Evolutionary conservation across 768 basidiomycete genomes (phyloP), one percentile per base, ranked within the genome.

Genomic region (Lactifluus echinatus): DNA sequence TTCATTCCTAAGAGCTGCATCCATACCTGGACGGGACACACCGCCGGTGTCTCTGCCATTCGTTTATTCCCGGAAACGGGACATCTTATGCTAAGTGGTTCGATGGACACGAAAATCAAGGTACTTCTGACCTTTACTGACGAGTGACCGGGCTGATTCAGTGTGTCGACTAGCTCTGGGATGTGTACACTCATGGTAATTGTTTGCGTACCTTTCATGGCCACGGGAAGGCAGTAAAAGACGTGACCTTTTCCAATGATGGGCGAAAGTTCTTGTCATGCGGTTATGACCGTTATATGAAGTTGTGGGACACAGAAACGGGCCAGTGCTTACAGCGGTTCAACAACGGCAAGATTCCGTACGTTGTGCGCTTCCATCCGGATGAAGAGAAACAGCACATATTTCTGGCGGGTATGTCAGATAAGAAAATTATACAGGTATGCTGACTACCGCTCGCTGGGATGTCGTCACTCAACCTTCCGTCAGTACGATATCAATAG

Each of bases 61-160:
- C 87, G 92, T 51, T 76, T 91, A 36, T 95, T 98, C 75, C 96
- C 96, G 21, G 79, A 86, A 56, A 91, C 89, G 7, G 94, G 93
- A 0, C 96, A 99, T 72, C 77, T 99, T 12, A 70, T 99, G 56
- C 82, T 99, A 60, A 93, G 89, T 68, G 95, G 87, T 0, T 93
- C 90, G 45, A 93, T 98, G 93, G 96, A 99, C 70, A 97, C 93
- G 8, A 94, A 97, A 70, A 90, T 99, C 74, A 99, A 99, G 79
- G 93, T 86, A 68, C 24, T 75, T 66, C 45, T 40, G 6, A 17
- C 8, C 17, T 15, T 48, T 10, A 3, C 37, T 40, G 29, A 8
- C 24, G 5, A 7, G 5, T 23, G 4, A 28, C 24, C 11, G 33
- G 21, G 17, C 37, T 50, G 37, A 31, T 58, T 7, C n/a, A n/a